Evolutionary conservation across 2,329 filamentous ascomycete genomes (phyloP).

Genomic region (Diaporthe nobilis): DNA sequence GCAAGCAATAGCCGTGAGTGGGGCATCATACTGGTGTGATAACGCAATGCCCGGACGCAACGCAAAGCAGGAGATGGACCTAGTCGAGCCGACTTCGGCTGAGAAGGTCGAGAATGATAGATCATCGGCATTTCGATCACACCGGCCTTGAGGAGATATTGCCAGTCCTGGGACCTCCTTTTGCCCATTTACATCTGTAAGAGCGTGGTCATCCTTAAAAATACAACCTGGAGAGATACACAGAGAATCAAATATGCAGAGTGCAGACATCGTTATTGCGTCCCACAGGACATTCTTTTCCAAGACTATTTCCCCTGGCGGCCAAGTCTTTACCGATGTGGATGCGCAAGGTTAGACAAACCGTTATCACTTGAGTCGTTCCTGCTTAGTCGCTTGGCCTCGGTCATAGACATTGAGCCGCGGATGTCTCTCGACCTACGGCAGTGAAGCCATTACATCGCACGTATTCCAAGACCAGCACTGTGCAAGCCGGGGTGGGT

Average conservation of each 20-base stretch:
- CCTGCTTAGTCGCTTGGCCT: neutral
- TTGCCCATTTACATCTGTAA: neutral
- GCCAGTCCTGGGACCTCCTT: too few relatives aligned
- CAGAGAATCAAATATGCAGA: neutral
- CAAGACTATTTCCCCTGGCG: neutral
- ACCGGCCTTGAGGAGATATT: neutral
- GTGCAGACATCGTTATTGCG: neutral
- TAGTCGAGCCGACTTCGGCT: slow-evolving; percentile 1
- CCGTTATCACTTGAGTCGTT: neutral
- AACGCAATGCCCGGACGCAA: neutral
- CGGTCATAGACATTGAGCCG: neutral
- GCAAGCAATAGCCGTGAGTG: neutral
- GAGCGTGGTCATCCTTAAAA: neutral
- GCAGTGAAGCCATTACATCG: neutral
- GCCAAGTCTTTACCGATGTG: slow-evolving; percentile 1
- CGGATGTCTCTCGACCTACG: neutral
- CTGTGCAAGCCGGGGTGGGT: neutral
- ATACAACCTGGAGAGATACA: neutral
- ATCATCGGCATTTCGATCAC: neutral
- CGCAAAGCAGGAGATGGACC: neutral
- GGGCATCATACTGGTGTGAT: neutral
- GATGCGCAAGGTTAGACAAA: neutral
- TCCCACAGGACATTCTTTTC: neutral
- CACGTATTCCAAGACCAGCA: neutral
- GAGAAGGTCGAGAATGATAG: too few relatives aligned